Evolutionary conservation across 2,329 filamentous ascomycete genomes (phyloP).

Genomic region (Phoma herbarum): DNA sequence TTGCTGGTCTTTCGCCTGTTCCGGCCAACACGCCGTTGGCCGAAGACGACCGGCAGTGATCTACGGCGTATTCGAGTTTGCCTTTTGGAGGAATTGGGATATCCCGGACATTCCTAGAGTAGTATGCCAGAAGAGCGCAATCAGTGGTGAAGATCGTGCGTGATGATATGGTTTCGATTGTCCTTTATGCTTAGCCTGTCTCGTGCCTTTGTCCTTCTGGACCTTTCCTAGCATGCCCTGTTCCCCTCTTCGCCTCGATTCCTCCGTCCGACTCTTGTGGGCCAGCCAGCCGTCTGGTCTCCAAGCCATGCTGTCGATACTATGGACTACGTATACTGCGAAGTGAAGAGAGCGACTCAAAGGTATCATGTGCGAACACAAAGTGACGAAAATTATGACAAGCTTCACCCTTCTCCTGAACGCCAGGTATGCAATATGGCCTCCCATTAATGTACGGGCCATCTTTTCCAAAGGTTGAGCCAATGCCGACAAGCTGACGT

Average conservation of each 20-base stretch:
- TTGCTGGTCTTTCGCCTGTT: too few species aligned
- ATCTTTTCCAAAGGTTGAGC: background rate
- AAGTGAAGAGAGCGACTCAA: background rate
- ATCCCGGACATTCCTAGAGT: too few species aligned
- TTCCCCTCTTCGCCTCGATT: background rate
- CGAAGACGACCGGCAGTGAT: too few species aligned
- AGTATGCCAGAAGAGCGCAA: too few species aligned
- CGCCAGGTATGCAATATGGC: background rate
- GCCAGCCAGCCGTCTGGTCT: background rate
- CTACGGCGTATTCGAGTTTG: too few species aligned
- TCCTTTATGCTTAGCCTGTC: too few species aligned
- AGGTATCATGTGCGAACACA: background rate
- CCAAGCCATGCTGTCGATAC: background rate
- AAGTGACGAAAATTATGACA: background rate
- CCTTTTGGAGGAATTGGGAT: too few species aligned
- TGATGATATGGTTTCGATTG: too few species aligned
- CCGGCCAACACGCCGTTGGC: too few species aligned
- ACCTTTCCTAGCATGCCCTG: too few species aligned
- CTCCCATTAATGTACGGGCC: background rate
- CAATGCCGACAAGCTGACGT: background rate
- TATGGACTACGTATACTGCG: background rate
- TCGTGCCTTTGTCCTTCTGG: too few species aligned
- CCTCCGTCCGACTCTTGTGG: background rate
- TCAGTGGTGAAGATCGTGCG: too few species aligned
- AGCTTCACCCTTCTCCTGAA: background rate